Evolutionary conservation across 2,329 filamentous ascomycete species (phyloP).

Genomic region (Colletotrichum scovillei): DNA sequence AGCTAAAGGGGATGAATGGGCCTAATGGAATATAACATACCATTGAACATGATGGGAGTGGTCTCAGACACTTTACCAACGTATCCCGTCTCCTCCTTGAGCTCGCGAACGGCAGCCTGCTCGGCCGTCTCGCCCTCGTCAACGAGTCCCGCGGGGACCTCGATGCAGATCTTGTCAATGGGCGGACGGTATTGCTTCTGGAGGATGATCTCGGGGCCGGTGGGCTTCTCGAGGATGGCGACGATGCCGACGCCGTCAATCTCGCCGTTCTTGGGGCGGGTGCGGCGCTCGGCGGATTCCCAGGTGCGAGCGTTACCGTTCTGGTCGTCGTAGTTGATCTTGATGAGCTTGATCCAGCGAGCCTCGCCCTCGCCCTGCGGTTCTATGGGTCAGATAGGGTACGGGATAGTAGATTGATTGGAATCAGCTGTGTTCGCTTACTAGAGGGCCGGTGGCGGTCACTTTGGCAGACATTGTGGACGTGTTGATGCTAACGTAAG

Average conservation of each 20-base stretch:
- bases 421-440: conserved; percentile 41
- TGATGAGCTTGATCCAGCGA: conserved; percentile 69
- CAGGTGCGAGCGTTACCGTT: conserved; percentile 69
- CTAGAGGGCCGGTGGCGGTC: conserved; percentile 56
- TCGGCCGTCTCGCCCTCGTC: conserved; percentile 72
- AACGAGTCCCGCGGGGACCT: conserved; percentile 73
- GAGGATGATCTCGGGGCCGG: conserved; percentile 67
- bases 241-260: conserved; percentile 82
- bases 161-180: conserved; percentile 68
- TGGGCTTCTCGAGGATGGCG: conserved; percentile 70
- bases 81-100: conserved; percentile 76
- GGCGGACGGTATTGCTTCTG: conserved; percentile 77
- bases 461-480: conserved; percentile 49
- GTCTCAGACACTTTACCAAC: conserved; percentile 65
- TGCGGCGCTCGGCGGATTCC: conserved; percentile 80
- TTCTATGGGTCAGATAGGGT: background rate
- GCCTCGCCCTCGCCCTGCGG: conserved; percentile 62
- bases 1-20: too few relatives aligned
- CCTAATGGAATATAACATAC: conserved; percentile 39
- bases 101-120: conserved; percentile 70
- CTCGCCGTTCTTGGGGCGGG: conserved; percentile 68
- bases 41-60: conserved; percentile 76
- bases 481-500: background rate
- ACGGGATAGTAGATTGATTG: background rate
- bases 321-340: conserved; percentile 74